A percentile compares a stretch with the other conserved stretches of the same genome.
phyloP scores from a whole-genome alignment of 192 early-diverging fungal species.

The Coemansia sp. region DNA sequence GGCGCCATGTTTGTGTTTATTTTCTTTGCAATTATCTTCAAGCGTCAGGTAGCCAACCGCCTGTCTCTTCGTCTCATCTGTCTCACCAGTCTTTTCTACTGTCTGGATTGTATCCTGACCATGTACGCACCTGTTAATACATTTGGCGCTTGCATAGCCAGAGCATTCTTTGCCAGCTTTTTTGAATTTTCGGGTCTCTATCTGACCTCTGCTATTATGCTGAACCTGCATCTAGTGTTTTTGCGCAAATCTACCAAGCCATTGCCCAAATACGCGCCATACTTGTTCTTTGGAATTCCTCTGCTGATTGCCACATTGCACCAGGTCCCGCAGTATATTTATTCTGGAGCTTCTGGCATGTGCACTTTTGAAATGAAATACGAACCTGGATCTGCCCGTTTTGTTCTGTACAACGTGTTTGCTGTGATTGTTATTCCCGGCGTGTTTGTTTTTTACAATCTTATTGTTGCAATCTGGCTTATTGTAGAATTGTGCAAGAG shows the following conservation, averaged over 20 bases:
- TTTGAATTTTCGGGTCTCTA: slow-evolving; percentile 4
- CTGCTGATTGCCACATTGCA: slow-evolving; percentile 5
- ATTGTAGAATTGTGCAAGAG: neutral
- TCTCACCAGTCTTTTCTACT: neutral
- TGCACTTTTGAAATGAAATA: neutral
- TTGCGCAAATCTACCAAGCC: slow-evolving; percentile 2
- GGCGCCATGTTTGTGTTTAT: neutral
- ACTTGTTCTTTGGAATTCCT: slow-evolving; percentile 2
- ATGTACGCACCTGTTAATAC: neutral
- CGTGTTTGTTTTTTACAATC: neutral
- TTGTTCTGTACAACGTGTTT: slow-evolving; percentile 4
- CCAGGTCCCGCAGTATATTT: slow-evolving; percentile 11
- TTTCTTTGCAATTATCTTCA: neutral
- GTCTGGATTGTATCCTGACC: slow-evolving; percentile 1
- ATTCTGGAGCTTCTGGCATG: neutral
- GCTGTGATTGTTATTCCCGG: slow-evolving; percentile 3
- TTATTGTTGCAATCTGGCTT: neutral
- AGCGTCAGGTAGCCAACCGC: neutral
- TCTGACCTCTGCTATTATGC: neutral
- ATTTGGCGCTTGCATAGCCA: neutral
- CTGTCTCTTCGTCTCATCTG: slow-evolving; percentile 2
- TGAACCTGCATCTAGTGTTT: slow-evolving; percentile 7
- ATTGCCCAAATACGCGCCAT: slow-evolving; percentile 1
- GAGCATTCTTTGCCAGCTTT: neutral
- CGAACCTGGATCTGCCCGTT: neutral